phyloP scores from a whole-genome alignment of 2,329 filamentous ascomycete genomes.

The Colletotrichum sojae region DNA sequence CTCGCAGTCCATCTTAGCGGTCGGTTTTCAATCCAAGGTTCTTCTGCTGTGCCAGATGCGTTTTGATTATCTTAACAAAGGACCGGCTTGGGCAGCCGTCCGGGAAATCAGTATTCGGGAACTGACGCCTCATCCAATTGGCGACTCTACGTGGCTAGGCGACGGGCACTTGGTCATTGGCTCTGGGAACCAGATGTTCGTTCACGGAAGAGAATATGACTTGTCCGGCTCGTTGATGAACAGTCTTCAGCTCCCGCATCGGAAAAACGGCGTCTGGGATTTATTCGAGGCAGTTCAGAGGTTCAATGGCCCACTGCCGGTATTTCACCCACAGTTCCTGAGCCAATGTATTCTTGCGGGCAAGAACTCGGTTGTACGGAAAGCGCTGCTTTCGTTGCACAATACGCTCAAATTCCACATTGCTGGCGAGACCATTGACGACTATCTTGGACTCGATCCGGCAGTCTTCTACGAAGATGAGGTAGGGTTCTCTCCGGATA shows the following conservation, averaged over 20 bases:
- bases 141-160: constrained; percentile 91
- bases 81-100: constrained; percentile 90
- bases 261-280: constrained; percentile 70
- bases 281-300: constrained; percentile 86
- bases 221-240: constrained; percentile 72
- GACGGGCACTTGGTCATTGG: constrained; percentile 90
- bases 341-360: constrained; percentile 89
- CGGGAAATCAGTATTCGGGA: constrained; percentile 86
- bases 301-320: constrained; percentile 87
- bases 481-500: constrained; percentile 44
- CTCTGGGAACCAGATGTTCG: constrained; percentile 90
- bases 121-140: constrained; percentile 89
- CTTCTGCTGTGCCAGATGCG: constrained; percentile 88
- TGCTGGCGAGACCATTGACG: constrained; percentile 84
- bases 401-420: constrained; percentile 86
- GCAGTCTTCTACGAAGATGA: constrained; percentile 68
- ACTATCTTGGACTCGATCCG: constrained; percentile 78
- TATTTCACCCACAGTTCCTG: constrained; percentile 93
- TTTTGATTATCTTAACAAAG: constrained; percentile 91
- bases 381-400: constrained; percentile 79
- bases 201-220: constrained; percentile 83
- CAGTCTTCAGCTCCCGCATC: constrained; percentile 62
- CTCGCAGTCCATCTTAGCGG: constrained; percentile 88
- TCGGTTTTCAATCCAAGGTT: constrained; percentile 92
- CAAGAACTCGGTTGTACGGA: constrained; percentile 79